phyloP scores from a whole-genome alignment of 2,329 filamentous ascomycete species.

The Fusarium mundagurra region DNA sequence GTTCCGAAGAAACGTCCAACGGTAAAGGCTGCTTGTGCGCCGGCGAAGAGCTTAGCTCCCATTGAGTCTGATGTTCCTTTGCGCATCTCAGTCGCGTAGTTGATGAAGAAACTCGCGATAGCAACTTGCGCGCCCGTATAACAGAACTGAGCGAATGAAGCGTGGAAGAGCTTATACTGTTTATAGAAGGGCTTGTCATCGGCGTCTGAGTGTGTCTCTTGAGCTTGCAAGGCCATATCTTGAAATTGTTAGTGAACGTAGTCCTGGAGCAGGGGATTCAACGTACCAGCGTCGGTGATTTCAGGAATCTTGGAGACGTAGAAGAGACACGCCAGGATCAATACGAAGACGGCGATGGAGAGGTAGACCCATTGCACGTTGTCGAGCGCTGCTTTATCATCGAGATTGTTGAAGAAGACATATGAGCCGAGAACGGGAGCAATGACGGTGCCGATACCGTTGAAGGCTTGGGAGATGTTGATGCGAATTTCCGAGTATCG shows the following conservation, averaged over 20 bases:
- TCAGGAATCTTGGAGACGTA: conserved; percentile 75
- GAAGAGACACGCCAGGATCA: conserved; percentile 72
- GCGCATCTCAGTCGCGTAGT: conserved; percentile 73
- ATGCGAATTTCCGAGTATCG: conserved; percentile 78
- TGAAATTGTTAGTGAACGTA: conserved; percentile 41
- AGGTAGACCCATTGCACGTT: conserved; percentile 83
- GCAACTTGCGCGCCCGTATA: conserved; percentile 79
- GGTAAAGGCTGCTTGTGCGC: conserved; percentile 78
- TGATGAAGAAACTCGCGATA: conserved; percentile 76
- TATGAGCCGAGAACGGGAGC: conserved; percentile 78
- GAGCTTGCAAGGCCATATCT: conserved; percentile 72
- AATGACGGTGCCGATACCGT: conserved; percentile 77
- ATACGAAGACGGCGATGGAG: conserved; percentile 77
- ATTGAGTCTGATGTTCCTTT: conserved; percentile 58
- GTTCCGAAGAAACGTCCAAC: conserved; percentile 76
- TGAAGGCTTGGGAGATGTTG: conserved; percentile 81
- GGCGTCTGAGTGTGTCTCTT: conserved; percentile 61
- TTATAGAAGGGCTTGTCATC: conserved; percentile 72
- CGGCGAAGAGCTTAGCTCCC: conserved; percentile 75
- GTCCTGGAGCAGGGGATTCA: no score
- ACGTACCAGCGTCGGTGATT: conserved; percentile 64
- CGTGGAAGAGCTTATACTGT: conserved; percentile 81
- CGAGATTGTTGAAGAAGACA: conserved; percentile 75
- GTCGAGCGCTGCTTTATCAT: conserved; percentile 64
- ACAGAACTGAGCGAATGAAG: conserved; percentile 79